Percentiles rank a stretch among this genome's conserved stretches.
Evolutionary conservation across 148 eudicot genomes (phyloP).

Genomic region (Limonium bicolor): DNA sequence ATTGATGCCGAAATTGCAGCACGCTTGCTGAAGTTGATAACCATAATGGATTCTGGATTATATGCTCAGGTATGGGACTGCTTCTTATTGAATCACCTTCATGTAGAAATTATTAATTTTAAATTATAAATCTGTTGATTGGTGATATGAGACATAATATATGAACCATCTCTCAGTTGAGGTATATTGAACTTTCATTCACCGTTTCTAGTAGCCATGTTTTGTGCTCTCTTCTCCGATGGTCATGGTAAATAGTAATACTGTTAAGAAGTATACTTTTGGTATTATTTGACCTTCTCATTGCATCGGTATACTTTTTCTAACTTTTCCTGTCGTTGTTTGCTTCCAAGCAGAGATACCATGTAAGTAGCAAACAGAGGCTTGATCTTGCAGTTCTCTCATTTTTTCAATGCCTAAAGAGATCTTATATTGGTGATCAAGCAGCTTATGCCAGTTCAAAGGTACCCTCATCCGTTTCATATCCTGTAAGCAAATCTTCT

Average conservation of each 20-base stretch:
- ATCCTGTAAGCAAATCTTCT: too few species aligned
- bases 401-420: conserved; percentile 62
- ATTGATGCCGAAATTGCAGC: conserved; percentile 94
- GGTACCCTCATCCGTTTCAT: too few species aligned
- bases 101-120: neutral
- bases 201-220: too few species aligned
- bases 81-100: neutral
- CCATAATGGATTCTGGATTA: conserved; percentile 60
- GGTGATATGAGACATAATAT: too few species aligned
- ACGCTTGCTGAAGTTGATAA: conserved; percentile 69
- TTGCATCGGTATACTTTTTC: neutral
- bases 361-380: conserved; percentile 74
- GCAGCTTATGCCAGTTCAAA: conserved; percentile 70
- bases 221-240: too few species aligned
- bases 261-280: too few species aligned
- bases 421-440: conserved; percentile 73
- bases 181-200: too few species aligned
- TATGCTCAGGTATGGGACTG: conserved; percentile 60
- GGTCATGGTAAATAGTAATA: too few species aligned
- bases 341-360: conserved; percentile 48
- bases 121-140: too few species aligned
- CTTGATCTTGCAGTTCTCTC: conserved; percentile 79
- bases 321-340: neutral
- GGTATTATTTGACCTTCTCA: neutral
- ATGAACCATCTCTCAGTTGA: too few species aligned